These are phyloP conservation scores for Candida morakotiae DNA, from an alignment of 805 yeast species.

Conservation along the genomic window DNA sequence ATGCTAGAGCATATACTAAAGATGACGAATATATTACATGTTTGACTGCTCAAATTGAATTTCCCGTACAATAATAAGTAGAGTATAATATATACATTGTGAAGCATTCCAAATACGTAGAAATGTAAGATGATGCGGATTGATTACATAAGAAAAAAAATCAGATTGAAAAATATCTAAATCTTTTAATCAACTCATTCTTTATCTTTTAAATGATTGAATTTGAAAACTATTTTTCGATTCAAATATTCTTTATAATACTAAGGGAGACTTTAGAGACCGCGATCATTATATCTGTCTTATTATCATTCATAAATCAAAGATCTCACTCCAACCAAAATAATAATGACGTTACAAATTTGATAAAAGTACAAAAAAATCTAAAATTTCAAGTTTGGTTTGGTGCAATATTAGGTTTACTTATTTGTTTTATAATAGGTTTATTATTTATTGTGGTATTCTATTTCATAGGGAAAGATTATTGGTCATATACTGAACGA, in stretches of 20 bases:
- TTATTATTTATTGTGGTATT: constrained; percentile 64
- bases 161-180: too few species aligned
- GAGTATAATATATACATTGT: neutral
- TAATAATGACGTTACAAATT: constrained; percentile 1
- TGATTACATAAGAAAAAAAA: too few species aligned
- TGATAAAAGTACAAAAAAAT: constrained; percentile 10
- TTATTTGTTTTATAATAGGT: constrained; percentile 70
- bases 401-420: constrained; percentile 72
- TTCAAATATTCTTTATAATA: constrained; percentile 73
- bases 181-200: neutral
- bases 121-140: neutral
- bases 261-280: constrained; percentile 71
- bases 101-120: too few species aligned
- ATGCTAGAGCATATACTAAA: constrained; percentile 84
- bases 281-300: constrained; percentile 67
- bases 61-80: constrained; percentile 39
- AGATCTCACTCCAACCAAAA: constrained; percentile 22
- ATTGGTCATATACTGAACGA: constrained; percentile 86
- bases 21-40: constrained; percentile 84
- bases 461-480: constrained; percentile 73
- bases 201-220: constrained; percentile 11
- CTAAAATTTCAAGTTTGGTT: constrained; percentile 72
- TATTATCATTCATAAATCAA: constrained; percentile 71
- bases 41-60: constrained; percentile 66
- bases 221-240: constrained; percentile 51